Evolutionary conservation across 2,329 filamentous ascomycete genomes (phyloP).

Genomic region (Onygenales sp.): DNA sequence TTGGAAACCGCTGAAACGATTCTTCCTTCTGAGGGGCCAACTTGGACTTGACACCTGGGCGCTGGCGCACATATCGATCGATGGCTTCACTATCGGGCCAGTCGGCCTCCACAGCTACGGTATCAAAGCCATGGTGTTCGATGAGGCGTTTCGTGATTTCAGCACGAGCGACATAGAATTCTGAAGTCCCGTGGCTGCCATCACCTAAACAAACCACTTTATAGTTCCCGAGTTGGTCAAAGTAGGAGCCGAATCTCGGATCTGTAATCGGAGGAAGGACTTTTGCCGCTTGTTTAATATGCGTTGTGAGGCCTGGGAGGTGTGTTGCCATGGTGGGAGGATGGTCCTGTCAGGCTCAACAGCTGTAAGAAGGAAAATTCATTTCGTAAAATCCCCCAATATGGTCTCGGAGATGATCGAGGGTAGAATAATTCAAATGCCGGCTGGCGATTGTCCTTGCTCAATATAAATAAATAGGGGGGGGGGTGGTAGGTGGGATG

Average conservation of each 20-base stretch:
- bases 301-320: conserved; percentile 24
- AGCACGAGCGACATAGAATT: conserved; percentile 45
- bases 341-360: not conserved
- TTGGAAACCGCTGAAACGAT: conserved; percentile 43
- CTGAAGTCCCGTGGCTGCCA: conserved; percentile 45
- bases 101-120: conserved; percentile 44
- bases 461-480: no score
- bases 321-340: conserved; percentile 13
- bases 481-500: no score
- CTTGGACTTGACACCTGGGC: conserved; percentile 27
- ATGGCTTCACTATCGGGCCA: conserved; percentile 46
- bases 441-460: no score
- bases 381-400: no score
- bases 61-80: conserved; percentile 42
- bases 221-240: conserved; percentile 31
- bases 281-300: conserved; percentile 26
- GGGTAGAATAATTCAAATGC: no score
- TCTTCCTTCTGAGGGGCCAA: conserved; percentile 22
- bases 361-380: not conserved
- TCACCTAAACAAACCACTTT: conserved; percentile 38
- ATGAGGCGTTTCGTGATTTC: conserved; percentile 44
- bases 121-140: conserved; percentile 41
- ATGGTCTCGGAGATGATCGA: no score
- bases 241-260: conserved; percentile 29
- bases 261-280: conserved; percentile 28